Evolutionary conservation across 139 green algal genomes (phyloP).

Genomic region (Trebouxia sp.): DNA sequence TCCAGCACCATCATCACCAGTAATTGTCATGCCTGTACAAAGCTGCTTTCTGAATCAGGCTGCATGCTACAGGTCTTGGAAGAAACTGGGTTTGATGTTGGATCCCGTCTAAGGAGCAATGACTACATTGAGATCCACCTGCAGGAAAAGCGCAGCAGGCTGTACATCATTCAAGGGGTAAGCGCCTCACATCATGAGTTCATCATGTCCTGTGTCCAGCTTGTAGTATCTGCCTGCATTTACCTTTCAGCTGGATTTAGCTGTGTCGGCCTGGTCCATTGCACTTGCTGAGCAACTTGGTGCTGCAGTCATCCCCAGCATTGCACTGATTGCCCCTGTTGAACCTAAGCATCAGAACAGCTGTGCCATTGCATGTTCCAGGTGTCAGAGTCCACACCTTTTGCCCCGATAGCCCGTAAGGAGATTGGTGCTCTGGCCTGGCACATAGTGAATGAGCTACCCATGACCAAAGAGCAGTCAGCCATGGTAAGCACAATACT

Average conservation of each 20-base stretch:
- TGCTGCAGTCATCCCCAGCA: too few relatives aligned
- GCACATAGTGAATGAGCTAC: constrained; percentile 68
- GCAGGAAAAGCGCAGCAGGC: constrained; percentile 63
- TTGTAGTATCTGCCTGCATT: too few relatives aligned
- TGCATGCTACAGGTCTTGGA: constrained; percentile 72
- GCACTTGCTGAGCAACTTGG: too few relatives aligned
- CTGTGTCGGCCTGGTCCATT: too few relatives aligned
- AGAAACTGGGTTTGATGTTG: constrained; percentile 79
- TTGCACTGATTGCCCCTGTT: too few relatives aligned
- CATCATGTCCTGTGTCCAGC: neutral
- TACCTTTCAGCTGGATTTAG: too few relatives aligned
- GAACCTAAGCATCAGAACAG: neutral
- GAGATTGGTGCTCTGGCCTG: constrained; percentile 86
- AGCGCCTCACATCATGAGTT: too few relatives aligned
- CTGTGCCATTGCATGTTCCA: neutral
- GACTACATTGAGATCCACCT: constrained; percentile 69
- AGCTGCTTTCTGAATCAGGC: neutral
- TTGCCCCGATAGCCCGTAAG: constrained; percentile 58
- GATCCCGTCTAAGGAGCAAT: constrained; percentile 41
- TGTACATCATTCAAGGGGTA: constrained; percentile 74
- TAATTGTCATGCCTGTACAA: too few relatives aligned
- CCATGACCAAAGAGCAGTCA: constrained; percentile 43
- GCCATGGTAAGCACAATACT: neutral
- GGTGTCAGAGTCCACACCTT: constrained; percentile 65
- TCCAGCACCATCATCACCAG: constrained; percentile 25